Evolutionary conservation across 2,329 filamentous ascomycete genomes (phyloP), one percentile per base, ranked within the genome.

Genomic region (Magnaporthiopsis rhizophila): DNA sequence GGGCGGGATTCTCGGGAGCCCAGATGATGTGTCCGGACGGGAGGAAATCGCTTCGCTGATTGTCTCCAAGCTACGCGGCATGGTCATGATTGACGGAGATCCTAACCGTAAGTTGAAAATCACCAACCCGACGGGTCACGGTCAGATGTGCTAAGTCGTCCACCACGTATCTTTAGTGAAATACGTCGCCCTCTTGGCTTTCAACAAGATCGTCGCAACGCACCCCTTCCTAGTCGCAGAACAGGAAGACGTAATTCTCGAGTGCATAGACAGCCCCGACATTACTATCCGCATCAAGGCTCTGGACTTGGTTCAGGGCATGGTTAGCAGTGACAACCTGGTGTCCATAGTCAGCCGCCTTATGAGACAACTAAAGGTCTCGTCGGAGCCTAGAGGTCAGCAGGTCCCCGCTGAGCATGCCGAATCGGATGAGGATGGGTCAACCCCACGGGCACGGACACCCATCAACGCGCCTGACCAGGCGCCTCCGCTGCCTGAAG

Each of bases 241-340:
- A 73, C 95, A 99, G 73, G 92, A 97, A 74, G 94, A 98, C 75
- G 94, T 98, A 61, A 97, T 99, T 67, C 82, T 99, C 74, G 90
- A 96, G 71, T 99, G 95, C 73, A 91, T 99, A 70, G 95, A 98
- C 74, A 96, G 96, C 74, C 83, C 91, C 0, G 95, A 99, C 71
- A 95, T 99, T 66, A 97, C 93, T 5, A 99, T 99, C 72, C 89
- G 95, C 66, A 88, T 96, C 74, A 90, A 96, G 73, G 93, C 95
- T 6, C 81, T 99, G 50, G 92, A 98, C 69, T 82, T 99, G 30
- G 93, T 95, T 1, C 90, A 94, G 63, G 92, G 91, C 50, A 97
- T 99, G 92, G 92, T 98, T 66, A 94, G 89, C 69, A 86, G 85
- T 67, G 92, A 96, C 64, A 97, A 94, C 68, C 76, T 99, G 5